phyloP scores from a whole-genome alignment of 2,329 filamentous ascomycete species.

The Aspergillus cejpii region DNA sequence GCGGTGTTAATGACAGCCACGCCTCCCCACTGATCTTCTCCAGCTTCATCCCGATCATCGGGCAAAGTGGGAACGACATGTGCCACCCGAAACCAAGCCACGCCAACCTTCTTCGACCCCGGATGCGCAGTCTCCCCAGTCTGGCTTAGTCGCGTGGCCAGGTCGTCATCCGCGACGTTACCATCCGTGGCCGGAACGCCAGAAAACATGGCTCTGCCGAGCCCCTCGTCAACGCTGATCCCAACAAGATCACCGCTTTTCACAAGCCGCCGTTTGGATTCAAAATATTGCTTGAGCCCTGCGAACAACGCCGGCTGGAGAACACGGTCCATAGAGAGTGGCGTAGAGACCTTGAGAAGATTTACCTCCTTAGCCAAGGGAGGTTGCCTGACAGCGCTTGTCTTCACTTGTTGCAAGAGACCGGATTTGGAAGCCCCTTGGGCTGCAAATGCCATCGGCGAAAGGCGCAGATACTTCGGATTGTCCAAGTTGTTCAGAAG shows the following conservation, averaged over 20 bases:
- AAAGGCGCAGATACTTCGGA: conserved; percentile 70
- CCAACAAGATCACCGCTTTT: conserved; percentile 83
- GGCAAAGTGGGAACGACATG: conserved; percentile 53
- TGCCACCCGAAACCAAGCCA: conserved; percentile 90
- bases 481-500: conserved; percentile 78
- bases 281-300: conserved; percentile 82
- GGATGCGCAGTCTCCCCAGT: conserved; percentile 19
- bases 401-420: conserved; percentile 48
- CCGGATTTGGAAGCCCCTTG: conserved; percentile 50
- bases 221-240: conserved; percentile 76
- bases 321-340: conserved; percentile 74
- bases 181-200: conserved; percentile 49
- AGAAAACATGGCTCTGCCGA: conserved; percentile 77
- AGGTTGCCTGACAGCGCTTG: conserved; percentile 44
- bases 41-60: conserved; percentile 51
- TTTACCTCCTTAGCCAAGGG: conserved; percentile 71
- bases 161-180: conserved; percentile 65
- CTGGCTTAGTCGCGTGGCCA: conserved; percentile 40
- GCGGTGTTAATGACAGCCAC: conserved; percentile 79
- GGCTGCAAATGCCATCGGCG: conserved; percentile 46
- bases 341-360: conserved; percentile 80
- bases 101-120: conserved; percentile 48
- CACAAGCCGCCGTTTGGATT: conserved; percentile 71
- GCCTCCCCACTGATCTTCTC: conserved; percentile 72
- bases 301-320: conserved; percentile 81